phyloP scores from a whole-genome alignment of 23 red algal species.

The Agarophyton chilense region DNA sequence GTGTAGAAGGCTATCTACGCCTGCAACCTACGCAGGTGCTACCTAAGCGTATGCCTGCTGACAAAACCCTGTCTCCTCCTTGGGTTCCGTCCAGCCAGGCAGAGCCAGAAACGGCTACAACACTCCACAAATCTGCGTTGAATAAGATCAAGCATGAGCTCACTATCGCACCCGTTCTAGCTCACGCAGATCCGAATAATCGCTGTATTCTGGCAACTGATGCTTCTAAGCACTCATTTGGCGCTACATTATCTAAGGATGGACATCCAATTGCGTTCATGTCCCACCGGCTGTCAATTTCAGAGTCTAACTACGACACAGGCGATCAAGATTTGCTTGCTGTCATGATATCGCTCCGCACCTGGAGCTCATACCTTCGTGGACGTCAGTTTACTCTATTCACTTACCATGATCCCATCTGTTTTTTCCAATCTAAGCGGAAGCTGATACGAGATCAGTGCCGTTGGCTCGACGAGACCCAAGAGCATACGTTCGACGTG shows the following conservation, averaged over 20 bases:
- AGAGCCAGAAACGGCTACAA: too few relatives aligned
- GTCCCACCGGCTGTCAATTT: background rate
- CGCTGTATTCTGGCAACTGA: background rate
- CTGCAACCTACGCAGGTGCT: too few relatives aligned
- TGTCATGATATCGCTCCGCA: background rate
- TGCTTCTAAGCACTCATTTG: background rate
- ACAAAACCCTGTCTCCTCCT: too few relatives aligned
- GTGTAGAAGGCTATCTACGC: too few relatives aligned
- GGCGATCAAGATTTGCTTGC: slow-evolving; percentile 12
- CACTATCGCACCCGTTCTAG: background rate
- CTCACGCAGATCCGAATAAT: background rate
- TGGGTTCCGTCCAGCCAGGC: too few relatives aligned
- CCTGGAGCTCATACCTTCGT: background rate
- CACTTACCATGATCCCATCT: slow-evolving; percentile 19
- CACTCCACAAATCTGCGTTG: too few relatives aligned
- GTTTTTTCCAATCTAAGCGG: background rate
- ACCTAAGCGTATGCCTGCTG: too few relatives aligned
- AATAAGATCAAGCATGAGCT: background rate
- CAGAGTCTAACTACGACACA: background rate
- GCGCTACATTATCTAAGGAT: background rate
- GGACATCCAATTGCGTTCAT: background rate
- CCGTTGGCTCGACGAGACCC: background rate
- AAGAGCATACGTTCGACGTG: background rate
- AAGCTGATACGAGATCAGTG: background rate
- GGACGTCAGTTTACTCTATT: background rate